Evolutionary conservation across 1,284 basidiomycete species (phyloP).

Genomic region (Polyporus tsugae): DNA sequence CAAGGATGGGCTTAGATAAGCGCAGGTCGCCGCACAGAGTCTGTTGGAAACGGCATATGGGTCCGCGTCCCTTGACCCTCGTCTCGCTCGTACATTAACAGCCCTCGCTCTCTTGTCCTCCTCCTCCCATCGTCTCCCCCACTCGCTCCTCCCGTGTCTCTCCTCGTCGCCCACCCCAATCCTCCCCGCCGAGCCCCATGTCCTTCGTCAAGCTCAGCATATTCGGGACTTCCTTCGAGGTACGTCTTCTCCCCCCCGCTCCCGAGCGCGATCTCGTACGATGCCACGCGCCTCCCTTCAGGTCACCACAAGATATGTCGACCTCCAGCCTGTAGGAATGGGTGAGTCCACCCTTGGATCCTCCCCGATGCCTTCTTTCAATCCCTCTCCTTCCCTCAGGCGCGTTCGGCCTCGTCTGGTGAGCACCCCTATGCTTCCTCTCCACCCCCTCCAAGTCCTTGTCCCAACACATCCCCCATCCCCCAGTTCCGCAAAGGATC

Average conservation of each 20-base stretch:
- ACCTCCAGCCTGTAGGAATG: conserved; percentile 99
- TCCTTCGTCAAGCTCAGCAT: conserved; percentile 98
- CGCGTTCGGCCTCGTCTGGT: conserved; percentile 97
- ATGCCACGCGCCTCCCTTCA: conserved; percentile 49
- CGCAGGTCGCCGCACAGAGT: conserved; percentile 17
- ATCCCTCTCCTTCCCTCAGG: conserved; percentile 53
- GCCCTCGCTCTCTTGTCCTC: conserved; percentile 10
- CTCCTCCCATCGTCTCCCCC: conserved; percentile 10
- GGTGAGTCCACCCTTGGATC: conserved; percentile 59
- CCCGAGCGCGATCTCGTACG: conserved; percentile 6
- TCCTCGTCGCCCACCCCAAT: background rate
- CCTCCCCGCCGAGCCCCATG: conserved; percentile 52
- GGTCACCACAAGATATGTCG: conserved; percentile 98
- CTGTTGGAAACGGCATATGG: too few relatives aligned
- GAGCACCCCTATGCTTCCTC: conserved; percentile 38
- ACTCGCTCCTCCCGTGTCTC: conserved; percentile 2
- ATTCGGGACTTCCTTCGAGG: conserved; percentile 96
- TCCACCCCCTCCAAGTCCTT: background rate
- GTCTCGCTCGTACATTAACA: conserved; percentile 3
- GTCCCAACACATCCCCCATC: background rate
- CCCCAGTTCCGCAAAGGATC: conserved; percentile 93
- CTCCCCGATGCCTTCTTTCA: conserved; percentile 29
- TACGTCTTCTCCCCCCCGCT: conserved; percentile 42
- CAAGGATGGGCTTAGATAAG: conserved; percentile 26
- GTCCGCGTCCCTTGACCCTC: conserved; percentile 2